Evolutionary conservation across 2,329 filamentous ascomycete species (phyloP).

Genomic region (Ascochyta lentis): DNA sequence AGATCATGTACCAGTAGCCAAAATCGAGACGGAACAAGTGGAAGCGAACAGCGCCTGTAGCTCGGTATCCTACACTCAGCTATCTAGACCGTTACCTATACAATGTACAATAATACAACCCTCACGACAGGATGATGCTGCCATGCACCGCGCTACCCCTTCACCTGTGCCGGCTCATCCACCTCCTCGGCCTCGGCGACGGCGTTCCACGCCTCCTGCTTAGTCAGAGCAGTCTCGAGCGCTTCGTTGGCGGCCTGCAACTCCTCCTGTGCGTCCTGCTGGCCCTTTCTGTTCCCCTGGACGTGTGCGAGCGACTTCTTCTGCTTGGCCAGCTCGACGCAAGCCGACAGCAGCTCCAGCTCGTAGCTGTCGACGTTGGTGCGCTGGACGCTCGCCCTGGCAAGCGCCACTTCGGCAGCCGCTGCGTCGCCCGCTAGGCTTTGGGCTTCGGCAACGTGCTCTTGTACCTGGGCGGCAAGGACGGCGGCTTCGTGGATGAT

Average conservation of each 20-base stretch:
- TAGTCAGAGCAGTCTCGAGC: slow-evolving; percentile 18
- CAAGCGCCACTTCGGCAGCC: slow-evolving; percentile 17
- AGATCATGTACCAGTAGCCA: slow-evolving; percentile 10
- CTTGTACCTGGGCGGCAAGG: slow-evolving; percentile 32
- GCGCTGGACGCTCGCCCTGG: slow-evolving; percentile 24
- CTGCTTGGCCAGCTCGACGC: slow-evolving; percentile 24
- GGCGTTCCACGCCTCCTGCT: slow-evolving; percentile 5
- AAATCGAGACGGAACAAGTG: background rate
- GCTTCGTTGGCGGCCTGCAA: slow-evolving; percentile 15
- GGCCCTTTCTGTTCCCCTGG: slow-evolving; percentile 15
- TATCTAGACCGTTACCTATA: slow-evolving; percentile 24
- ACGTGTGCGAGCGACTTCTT: slow-evolving; percentile 15
- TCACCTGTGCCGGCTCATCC: slow-evolving; percentile 8
- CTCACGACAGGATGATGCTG: background rate
- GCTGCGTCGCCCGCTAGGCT: slow-evolving; percentile 17
- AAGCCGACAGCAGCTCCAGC: slow-evolving; percentile 17
- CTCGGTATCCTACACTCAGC: slow-evolving; percentile 20
- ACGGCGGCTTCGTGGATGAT: slow-evolving; percentile 25
- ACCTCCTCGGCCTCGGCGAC: slow-evolving; percentile 6
- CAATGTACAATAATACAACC: slow-evolving; percentile 23
- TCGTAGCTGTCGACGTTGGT: slow-evolving; percentile 24
- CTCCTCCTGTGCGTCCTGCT: slow-evolving; percentile 19
- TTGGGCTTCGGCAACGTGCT: slow-evolving; percentile 30
- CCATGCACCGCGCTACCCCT: slow-evolving; percentile 10
- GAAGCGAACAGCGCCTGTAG: slow-evolving; percentile 7